Base-by-base conservation (phyloP, 352 stramenopile species). In the Halophytophthora polymorphica region DNA sequence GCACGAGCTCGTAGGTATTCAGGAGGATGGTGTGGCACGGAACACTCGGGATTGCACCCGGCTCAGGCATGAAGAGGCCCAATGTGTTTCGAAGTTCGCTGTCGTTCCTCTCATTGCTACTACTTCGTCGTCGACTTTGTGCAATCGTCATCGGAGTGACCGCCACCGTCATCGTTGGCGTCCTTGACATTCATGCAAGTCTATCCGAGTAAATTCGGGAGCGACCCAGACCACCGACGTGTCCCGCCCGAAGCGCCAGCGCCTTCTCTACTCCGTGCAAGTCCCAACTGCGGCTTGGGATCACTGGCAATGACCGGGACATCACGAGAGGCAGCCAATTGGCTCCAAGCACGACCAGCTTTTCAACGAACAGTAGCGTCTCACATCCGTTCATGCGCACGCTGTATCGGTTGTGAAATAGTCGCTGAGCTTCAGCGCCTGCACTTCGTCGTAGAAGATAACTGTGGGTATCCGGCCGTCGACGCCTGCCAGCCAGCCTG, bases 1-100 rank as follows among this genome's bases (percentile, higher is more conserved):
- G 57, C 35, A 65, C 17, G 23, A 74, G 28, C 31, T 74, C 61
- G 43, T 66, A 71, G 29, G 37, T 57, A 14, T 54, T 53, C 6
- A 69, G 17, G 10, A 58, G 34, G 10, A 18, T 33, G 6, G 47
- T 41, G 7, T 35, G 23, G 36, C 31, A n/a, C n/a, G 18, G 21
- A 42, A 21, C 15, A 21, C 10, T 17, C 25, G 25, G 25, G 8
- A 8, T 31, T 31, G 4, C 25, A 10, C 4, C 8, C 25, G 25
- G 8, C 25, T 31, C 25, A 8, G 25, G 8, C 25, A 31, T 8
- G 25, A 31, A 31, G 25, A 8, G 25, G 8, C 4, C 4, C 8
- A 8, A 4, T 8, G 8, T 31, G 25, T 31, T 31, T 31, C 25
- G 25, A 8, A 8, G 25, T 4, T 31, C 25, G 8, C 33, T 17